Base-by-base conservation (phyloP, 345 rosid species). In the Sisymbrium altissimum region DNA sequence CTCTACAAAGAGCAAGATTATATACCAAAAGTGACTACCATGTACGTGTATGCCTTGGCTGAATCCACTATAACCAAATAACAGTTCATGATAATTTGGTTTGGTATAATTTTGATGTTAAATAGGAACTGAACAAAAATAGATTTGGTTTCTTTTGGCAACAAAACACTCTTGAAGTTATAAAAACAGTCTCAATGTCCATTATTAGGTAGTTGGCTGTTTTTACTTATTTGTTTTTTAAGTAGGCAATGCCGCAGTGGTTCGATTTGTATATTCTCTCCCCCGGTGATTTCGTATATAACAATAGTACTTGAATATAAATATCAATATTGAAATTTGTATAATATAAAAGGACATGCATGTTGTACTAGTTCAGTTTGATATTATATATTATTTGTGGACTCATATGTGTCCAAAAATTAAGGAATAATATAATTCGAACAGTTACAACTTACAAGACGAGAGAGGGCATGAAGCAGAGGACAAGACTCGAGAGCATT, bases 381-480 rank as follows among this genome's bases (percentile, higher is more conserved):
- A 9, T 38, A 52, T 53, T 27, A 53, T 25, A 27, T 14, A 21
- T 36, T 14, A 21, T 36, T 25, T 12, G 65, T 55, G 56, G 38
- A 72, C 29, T 73, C 43, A 35, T 25, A 66, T 48, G 45, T 39
- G 73, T 74, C 78, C 56, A 68, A 60, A 59, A 67, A 21, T 4
- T n/a, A 68, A 50, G 44, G 63, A 59, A 59, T 60, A 12, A 23
- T 50, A 67, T 50, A 49, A 50, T 32, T 13, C 10, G 8, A 74
- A 74, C 67, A 66, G 78, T 29, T 38, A 74, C 67, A 66, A 66
- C 36, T 66, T 66, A 74, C 62, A 66, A 66, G 78, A 74, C 66
- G 45, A 59, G 61, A 74, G 73, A 74, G 61, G 62, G 29, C 68
- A 67, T 67, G 78, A 48, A 58, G 61, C 41, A 44, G 50, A 73